These are phyloP conservation scores for slime mould (Dictyostelium discoideum) DNA, from an alignment of 78 protist genomes.

Conservation along the genomic window DNA sequence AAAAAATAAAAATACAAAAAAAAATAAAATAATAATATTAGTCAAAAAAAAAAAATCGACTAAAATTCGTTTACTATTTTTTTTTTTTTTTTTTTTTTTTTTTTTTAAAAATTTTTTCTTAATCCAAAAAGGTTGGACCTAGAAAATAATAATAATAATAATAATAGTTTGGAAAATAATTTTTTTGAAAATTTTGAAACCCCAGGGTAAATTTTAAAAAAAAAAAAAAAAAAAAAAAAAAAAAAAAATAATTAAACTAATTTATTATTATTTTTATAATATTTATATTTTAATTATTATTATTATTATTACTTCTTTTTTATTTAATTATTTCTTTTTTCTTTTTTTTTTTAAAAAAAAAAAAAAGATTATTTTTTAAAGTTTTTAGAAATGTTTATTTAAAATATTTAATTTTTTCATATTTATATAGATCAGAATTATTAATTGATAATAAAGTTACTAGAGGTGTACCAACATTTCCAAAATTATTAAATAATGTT, in stretches of 20 bases:
- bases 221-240: no score
- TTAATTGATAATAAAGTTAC: neutral
- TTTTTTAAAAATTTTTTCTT: no score
- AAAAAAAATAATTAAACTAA: no score
- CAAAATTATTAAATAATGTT: neutral
- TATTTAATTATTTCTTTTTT: neutral
- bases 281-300: no score
- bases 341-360: no score
- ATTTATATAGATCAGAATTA: neutral
- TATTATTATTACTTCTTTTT: no score
- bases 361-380: neutral
- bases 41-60: no score
- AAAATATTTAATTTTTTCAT: neutral
- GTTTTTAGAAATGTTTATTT: neutral
- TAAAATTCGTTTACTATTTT: neutral
- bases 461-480: neutral
- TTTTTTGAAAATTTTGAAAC: neutral
- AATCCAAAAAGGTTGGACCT: neutral
- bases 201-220: neutral
- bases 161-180: no score
- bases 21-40: no score
- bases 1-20: no score
- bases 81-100: no score
- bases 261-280: no score
- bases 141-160: neutral